Percentiles rank a stretch among this genome's conserved stretches.
Conservation (phyloP, 2,329 filamentous ascomycete genomes). For the Arthrobotrys entomopaga region DNA sequence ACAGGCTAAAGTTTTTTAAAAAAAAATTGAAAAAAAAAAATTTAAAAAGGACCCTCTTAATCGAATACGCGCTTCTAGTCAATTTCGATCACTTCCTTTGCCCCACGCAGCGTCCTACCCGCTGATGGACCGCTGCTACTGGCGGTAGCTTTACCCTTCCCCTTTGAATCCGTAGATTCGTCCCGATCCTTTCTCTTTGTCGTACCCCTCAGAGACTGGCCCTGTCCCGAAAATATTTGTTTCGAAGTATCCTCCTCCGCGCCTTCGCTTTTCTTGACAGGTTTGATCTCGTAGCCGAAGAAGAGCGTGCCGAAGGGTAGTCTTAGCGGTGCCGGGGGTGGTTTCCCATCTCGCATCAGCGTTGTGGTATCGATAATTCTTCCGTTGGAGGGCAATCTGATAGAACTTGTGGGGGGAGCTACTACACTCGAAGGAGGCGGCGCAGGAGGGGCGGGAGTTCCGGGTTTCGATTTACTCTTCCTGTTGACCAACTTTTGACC, state of each 20-base stretch:
- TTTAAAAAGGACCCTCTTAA: background rate
- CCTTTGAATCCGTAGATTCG: conserved; percentile 44
- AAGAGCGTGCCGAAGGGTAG: conserved; percentile 90
- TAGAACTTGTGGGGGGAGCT: conserved; percentile 61
- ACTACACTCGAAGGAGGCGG: conserved; percentile 62
- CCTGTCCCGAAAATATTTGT: conserved; percentile 43
- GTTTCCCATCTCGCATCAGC: conserved; percentile 60
- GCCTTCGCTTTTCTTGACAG: conserved; percentile 73
- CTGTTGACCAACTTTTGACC: conserved; percentile 86
- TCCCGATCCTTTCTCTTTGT: conserved; percentile 44
- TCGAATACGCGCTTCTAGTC: conserved; percentile 28
- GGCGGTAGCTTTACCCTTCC: conserved; percentile 48
- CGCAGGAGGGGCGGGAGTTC: conserved; percentile 68
- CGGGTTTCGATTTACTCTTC: conserved; percentile 77
- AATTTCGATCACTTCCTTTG: conserved; percentile 44
- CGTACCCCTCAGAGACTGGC: conserved; percentile 32
- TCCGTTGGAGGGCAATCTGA: conserved; percentile 56
- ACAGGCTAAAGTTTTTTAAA: no score
- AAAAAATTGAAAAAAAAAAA: no score
- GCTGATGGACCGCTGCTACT: conserved; percentile 20
- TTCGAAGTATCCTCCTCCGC: conserved; percentile 4
- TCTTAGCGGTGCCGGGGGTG: conserved; percentile 79
- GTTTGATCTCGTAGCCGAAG: conserved; percentile 93
- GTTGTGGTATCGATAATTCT: conserved; percentile 58
- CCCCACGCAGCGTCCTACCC: conserved; percentile 37